Evolutionary conservation across 2,329 filamentous ascomycete genomes (phyloP).

Genomic region (Scedosporium minutisporum): DNA sequence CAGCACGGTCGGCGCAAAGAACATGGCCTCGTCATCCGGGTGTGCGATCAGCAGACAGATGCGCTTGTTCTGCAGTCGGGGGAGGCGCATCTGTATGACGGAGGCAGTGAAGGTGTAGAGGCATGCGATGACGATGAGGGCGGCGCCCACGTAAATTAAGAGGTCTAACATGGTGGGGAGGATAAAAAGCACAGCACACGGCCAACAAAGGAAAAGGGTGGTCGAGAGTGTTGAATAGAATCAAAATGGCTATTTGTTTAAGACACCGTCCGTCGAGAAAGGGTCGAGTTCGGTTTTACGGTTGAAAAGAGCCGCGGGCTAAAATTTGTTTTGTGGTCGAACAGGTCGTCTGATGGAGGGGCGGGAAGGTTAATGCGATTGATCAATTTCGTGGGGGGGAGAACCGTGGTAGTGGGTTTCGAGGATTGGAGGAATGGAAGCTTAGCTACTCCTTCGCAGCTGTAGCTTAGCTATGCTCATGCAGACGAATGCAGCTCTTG

Average conservation of each 20-base stretch:
- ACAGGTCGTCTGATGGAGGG: background rate
- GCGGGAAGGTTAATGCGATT: background rate
- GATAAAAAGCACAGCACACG: background rate
- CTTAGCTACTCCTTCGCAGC: background rate
- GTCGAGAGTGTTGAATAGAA: background rate
- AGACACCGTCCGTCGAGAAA: background rate
- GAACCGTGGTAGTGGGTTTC: background rate
- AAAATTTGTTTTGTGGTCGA: background rate
- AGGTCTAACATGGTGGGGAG: constrained; percentile 6
- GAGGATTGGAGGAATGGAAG: background rate
- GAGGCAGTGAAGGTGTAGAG: constrained; percentile 43
- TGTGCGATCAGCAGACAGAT: constrained; percentile 92
- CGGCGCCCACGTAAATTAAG: constrained; percentile 17
- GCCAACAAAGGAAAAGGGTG: background rate
- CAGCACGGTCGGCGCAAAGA: constrained; percentile 84
- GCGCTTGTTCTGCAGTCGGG: constrained; percentile 67
- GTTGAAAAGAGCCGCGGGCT: background rate
- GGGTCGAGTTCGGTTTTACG: background rate
- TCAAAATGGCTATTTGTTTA: background rate
- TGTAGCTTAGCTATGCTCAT: background rate
- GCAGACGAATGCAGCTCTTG: background rate
- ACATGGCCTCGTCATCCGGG: constrained; percentile 99
- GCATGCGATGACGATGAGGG: constrained; percentile 33
- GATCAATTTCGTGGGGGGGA: background rate
- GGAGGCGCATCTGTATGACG: constrained; percentile 43